phyloP scores from a whole-genome alignment of 2,329 filamentous ascomycete genomes.

The Lachnellula hyalina region DNA sequence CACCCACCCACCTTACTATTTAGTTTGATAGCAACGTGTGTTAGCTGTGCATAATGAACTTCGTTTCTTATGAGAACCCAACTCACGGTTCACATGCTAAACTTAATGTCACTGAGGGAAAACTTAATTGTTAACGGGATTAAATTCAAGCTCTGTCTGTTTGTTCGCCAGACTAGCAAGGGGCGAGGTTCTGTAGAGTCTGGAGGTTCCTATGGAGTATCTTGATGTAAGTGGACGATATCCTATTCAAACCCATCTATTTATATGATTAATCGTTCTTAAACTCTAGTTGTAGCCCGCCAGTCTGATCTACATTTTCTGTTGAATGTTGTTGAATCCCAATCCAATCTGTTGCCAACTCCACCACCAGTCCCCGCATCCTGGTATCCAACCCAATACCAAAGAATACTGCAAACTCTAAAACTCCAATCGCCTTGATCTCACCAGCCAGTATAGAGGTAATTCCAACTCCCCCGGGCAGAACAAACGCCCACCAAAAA shows the following conservation, averaged over 20 bases:
- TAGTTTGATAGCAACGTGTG: not conserved
- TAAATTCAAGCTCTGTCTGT: not conserved
- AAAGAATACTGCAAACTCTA: too few relatives aligned
- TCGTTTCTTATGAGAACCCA: not conserved
- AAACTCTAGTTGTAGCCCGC: not conserved
- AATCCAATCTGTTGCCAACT: not conserved
- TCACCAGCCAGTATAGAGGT: too few relatives aligned
- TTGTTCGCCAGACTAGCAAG: not conserved
- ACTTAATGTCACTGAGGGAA: not conserved
- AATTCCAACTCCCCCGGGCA: not conserved
- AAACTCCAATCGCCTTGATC: too few relatives aligned
- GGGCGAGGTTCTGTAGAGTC: not conserved
- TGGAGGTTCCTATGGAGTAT: not conserved
- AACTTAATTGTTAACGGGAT: not conserved
- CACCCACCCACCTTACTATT: not conserved
- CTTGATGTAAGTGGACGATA: not conserved
- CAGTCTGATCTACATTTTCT: constrained; percentile 7
- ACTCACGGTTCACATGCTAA: constrained; percentile 8
- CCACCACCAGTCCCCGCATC: too few relatives aligned
- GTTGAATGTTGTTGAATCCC: constrained; percentile 5
- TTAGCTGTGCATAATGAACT: not conserved
- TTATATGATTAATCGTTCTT: constrained; percentile 6
- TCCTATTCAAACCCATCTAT: constrained; percentile 3
- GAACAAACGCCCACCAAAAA: not conserved
- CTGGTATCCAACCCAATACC: too few relatives aligned